Conservation (phyloP, 2,329 filamentous ascomycete genomes). For the Torrubiella hemipterigena region DNA sequence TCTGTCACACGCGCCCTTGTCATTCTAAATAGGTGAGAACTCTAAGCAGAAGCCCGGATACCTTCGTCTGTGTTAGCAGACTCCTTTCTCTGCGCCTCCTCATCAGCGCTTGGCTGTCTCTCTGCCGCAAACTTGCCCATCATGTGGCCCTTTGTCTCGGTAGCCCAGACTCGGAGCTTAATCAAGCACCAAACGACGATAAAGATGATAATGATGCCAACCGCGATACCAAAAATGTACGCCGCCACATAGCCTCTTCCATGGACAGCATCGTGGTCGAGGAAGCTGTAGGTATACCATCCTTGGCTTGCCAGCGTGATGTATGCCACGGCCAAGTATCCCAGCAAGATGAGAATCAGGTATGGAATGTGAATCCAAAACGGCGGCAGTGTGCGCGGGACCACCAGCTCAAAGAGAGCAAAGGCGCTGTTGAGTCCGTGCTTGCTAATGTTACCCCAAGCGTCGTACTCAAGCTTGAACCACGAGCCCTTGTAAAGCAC, state of each 20-base stretch:
- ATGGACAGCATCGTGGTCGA: conserved; percentile 49
- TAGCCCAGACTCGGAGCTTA: conserved; percentile 35
- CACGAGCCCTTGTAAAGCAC: conserved; percentile 41
- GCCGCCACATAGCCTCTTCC: conserved; percentile 40
- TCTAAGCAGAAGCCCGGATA: no score
- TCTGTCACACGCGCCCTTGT: no score
- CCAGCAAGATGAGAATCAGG: conserved; percentile 55
- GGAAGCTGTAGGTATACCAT: conserved; percentile 68
- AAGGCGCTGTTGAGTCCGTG: conserved; percentile 65
- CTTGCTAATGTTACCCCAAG: conserved; percentile 58
- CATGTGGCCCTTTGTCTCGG: conserved; percentile 32
- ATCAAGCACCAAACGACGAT: conserved; percentile 36
- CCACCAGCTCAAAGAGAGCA: conserved; percentile 61
- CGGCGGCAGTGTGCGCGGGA: conserved; percentile 52
- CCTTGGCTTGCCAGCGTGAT: conserved; percentile 56
- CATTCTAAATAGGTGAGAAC: no score
- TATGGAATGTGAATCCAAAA: conserved; percentile 53
- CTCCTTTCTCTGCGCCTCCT: no score
- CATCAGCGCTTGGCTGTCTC: conserved; percentile 10
- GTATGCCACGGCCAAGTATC: conserved; percentile 66
- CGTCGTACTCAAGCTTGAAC: conserved; percentile 36
- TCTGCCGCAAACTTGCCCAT: conserved; percentile 26
- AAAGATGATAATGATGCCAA: conserved; percentile 41
- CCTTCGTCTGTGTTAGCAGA: no score
- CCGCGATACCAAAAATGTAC: conserved; percentile 49